Evolutionary conservation across 2,329 filamentous ascomycete genomes (phyloP).

Genomic region (Fonsecaea pedrosoi): DNA sequence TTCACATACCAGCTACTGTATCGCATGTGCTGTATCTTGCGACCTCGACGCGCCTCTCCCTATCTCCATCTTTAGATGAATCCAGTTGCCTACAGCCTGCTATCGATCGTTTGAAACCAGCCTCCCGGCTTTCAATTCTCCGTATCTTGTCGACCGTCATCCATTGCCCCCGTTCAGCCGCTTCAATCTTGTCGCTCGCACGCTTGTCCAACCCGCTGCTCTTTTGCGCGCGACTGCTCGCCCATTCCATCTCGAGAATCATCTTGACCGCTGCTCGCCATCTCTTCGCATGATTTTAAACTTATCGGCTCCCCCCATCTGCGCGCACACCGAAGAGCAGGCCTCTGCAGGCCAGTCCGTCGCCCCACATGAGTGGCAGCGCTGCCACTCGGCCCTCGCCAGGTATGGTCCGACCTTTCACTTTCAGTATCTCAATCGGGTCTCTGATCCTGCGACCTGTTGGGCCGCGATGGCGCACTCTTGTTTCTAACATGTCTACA

Average conservation of each 20-base stretch:
- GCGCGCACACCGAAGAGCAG: slow-evolving; percentile 30
- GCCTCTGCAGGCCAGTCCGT: slow-evolving; percentile 36
- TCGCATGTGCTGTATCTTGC: slow-evolving; percentile 22
- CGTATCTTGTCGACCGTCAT: slow-evolving; percentile 23
- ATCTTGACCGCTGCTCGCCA: slow-evolving; percentile 10
- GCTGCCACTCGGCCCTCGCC: slow-evolving; percentile 39
- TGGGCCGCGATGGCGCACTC: slow-evolving; percentile 25
- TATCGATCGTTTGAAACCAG: slow-evolving; percentile 23
- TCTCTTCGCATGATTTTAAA: slow-evolving; percentile 27
- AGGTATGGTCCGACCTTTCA: slow-evolving; percentile 34
- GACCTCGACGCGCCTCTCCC: slow-evolving; percentile 21
- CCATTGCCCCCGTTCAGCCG: slow-evolving; percentile 26
- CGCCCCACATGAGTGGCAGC: slow-evolving; percentile 43
- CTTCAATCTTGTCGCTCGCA: slow-evolving; percentile 19
- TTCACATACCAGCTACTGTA: slow-evolving; percentile 13
- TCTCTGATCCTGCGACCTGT: slow-evolving; percentile 15
- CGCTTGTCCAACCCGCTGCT: slow-evolving; percentile 11
- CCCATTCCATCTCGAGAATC: slow-evolving; percentile 15
- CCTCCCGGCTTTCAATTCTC: slow-evolving; percentile 13
- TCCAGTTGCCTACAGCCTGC: slow-evolving; percentile 3
- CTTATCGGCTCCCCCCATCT: slow-evolving; percentile 17
- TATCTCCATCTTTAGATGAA: slow-evolving; percentile 15
- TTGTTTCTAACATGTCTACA: slow-evolving; percentile 29
- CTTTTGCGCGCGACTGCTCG: slow-evolving; percentile 23
- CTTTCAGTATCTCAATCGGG: slow-evolving; percentile 19